phyloP scores from a whole-genome alignment of 306 rosid species.

The Cajanus cajan region DNA sequence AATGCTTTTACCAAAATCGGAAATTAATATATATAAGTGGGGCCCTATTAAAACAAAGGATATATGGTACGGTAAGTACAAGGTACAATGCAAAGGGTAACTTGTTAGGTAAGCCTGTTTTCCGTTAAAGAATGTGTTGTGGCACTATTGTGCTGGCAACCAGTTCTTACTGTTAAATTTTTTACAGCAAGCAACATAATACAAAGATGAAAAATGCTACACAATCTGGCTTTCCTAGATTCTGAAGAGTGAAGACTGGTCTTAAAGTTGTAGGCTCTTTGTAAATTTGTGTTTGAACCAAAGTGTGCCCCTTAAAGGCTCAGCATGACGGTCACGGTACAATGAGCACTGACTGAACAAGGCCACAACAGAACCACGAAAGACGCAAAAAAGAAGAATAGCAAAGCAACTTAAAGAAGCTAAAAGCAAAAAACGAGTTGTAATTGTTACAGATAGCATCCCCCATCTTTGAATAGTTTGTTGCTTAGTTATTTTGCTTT shows the following conservation, averaged over 20 bases:
- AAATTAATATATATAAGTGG: constrained; percentile 34
- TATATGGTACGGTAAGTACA: constrained; percentile 61
- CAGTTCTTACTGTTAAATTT: constrained; percentile 23
- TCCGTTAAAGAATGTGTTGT: constrained; percentile 12
- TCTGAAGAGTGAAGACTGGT: constrained; percentile 67
- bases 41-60: constrained; percentile 30
- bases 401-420: constrained; percentile 53
- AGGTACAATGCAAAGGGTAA: constrained; percentile 37
- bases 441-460: constrained; percentile 35
- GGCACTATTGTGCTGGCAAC: constrained; percentile 36
- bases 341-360: constrained; percentile 31
- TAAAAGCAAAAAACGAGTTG: constrained; percentile 42
- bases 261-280: constrained; percentile 57
- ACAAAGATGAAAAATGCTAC: constrained; percentile 23
- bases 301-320: constrained; percentile 41
- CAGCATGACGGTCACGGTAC: constrained; percentile 23
- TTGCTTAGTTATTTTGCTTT: constrained; percentile 39
- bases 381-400: constrained; percentile 41
- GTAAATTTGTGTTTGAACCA: constrained; percentile 40
- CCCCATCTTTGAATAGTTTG: constrained; percentile 36
- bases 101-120: constrained; percentile 29
- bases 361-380: constrained; percentile 41
- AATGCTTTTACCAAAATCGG: constrained; percentile 36
- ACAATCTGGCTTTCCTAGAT: constrained; percentile 42
- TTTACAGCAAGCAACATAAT: constrained; percentile 26